Evolutionary conservation across 2,329 filamentous ascomycete species (phyloP), one percentile per base, ranked within the genome.

Genomic region (Clonostachys chloroleuca): DNA sequence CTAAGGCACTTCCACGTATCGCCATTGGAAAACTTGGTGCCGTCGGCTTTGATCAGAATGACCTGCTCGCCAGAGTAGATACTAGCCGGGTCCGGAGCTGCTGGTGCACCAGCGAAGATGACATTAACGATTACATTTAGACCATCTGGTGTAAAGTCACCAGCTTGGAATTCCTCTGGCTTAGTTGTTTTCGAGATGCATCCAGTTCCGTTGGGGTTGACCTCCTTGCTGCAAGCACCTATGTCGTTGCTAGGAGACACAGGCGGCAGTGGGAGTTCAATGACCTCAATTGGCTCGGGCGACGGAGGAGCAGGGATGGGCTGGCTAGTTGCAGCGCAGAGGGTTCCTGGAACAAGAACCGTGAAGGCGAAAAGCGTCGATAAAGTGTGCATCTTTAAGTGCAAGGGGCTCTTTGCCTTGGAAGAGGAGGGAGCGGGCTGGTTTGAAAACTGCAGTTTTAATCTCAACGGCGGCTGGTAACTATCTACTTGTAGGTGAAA

Each of bases 1-100:
- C 62, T 74, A 14, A 75, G 42, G 48, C 72, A 74, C 51, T 71
- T 74, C 69, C 70, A 75, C 0, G 63, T 41, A 49, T 72, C 68
- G 2, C 71, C 70, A 45, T 68, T 72, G 1, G 59, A 45, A 42
- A 74, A 75, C 0, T 44, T 58, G 4, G 57, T 63, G 2, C 61
- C 63, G 47, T 74, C 67, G 0, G 64, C 51, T 51, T 71, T 72
- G 52, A 73, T 56, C 12, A 73, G 47, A 39, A 74, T 61, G 7
- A 73, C 36, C 40, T 75, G 70, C 13, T 54, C 49, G 4, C 69
- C 70, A 1, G 42, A 51, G 49, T 70, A 74, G 37, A 72, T 65
- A 49, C 66, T 70, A 6, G 59, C 59, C 0, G 66, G 56, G 48
- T 71, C 59, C 5, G 65, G 66, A 4, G 59, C 54, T 1, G 58